These are phyloP conservation scores for Lepidium aucheri DNA, from an alignment of 345 rosid species.

Conservation along the genomic window DNA sequence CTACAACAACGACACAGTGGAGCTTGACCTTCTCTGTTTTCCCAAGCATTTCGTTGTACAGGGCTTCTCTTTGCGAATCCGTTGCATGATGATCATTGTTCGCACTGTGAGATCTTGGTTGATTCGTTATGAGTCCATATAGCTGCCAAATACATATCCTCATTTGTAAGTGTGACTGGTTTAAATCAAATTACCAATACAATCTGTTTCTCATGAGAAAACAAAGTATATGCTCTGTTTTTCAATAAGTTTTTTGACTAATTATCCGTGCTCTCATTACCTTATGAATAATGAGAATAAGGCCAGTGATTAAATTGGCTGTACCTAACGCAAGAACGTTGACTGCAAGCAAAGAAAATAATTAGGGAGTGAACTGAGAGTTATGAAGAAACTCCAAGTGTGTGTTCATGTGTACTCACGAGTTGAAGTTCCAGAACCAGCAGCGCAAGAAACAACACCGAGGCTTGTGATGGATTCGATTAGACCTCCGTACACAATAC, in stretches of 20 bases:
- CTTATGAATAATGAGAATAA: slow-evolving; percentile 42
- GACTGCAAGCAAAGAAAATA: slow-evolving; percentile 42
- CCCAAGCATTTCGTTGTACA: slow-evolving; percentile 46
- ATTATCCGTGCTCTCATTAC: slow-evolving; percentile 20
- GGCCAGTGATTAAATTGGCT: slow-evolving; percentile 75
- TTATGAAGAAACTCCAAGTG: neutral
- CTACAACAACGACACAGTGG: slow-evolving; percentile 39
- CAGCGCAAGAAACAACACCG: slow-evolving; percentile 78
- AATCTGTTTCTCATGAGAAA: neutral
- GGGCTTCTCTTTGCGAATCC: slow-evolving; percentile 24
- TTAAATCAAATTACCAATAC: neutral
- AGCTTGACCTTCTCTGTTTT: slow-evolving; percentile 21
- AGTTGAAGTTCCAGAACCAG: slow-evolving; percentile 57
- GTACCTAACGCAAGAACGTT: slow-evolving; percentile 57
- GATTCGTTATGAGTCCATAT: neutral
- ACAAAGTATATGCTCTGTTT: slow-evolving; percentile 1
- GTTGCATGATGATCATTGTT: neutral
- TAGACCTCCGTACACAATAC: slow-evolving; percentile 85
- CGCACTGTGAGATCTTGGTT: neutral
- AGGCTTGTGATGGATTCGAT: slow-evolving; percentile 69
- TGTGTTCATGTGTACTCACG: slow-evolving; percentile 37
- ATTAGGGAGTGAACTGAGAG: neutral
- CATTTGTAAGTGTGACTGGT: neutral
- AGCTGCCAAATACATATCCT: slow-evolving; percentile 12
- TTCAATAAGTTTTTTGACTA: no score